phyloP scores from a whole-genome alignment of 208 protist genomes.

The Tritrichomonas foetus region DNA sequence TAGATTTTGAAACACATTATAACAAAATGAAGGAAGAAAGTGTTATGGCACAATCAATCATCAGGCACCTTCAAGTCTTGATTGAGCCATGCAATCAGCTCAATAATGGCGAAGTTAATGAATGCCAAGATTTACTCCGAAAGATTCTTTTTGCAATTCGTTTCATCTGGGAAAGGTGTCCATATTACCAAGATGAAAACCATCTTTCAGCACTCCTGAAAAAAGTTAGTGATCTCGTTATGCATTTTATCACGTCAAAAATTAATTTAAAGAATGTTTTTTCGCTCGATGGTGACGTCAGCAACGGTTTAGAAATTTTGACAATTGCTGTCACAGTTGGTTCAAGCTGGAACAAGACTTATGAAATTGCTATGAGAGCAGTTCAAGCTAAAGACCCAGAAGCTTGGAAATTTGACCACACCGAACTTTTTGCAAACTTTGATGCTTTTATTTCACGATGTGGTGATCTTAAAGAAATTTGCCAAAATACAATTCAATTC shows the following conservation, averaged over 20 bases:
- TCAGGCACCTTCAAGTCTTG: background rate
- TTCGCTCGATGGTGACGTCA: background rate
- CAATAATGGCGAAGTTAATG: conserved; percentile 25
- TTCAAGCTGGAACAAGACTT: background rate
- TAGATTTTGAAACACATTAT: conserved; percentile 24
- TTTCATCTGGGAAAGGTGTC: conserved; percentile 26
- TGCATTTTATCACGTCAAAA: conserved; percentile 38
- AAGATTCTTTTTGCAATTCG: conserved; percentile 34
- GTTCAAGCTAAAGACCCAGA: conserved; percentile 28
- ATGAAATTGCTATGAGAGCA: conserved; percentile 1
- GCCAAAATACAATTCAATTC: conserved; percentile 37
- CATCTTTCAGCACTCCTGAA: conserved; percentile 9
- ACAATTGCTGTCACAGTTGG: conserved; percentile 37
- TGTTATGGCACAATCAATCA: background rate
- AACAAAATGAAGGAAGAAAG: conserved; percentile 15
- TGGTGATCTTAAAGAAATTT: conserved; percentile 38
- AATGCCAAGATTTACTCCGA: background rate
- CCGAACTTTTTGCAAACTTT: conserved; percentile 24
- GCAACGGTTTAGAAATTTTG: background rate
- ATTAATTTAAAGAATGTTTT: conserved; percentile 28
- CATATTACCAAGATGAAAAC: conserved; percentile 36
- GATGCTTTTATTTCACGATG: conserved; percentile 36
- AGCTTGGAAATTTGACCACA: conserved; percentile 40
- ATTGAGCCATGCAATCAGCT: conserved; percentile 39
- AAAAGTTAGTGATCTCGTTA: conserved; percentile 29